Evolutionary conservation across 345 rosid genomes (phyloP).

Genomic region (Capsella bursapastoris): DNA sequence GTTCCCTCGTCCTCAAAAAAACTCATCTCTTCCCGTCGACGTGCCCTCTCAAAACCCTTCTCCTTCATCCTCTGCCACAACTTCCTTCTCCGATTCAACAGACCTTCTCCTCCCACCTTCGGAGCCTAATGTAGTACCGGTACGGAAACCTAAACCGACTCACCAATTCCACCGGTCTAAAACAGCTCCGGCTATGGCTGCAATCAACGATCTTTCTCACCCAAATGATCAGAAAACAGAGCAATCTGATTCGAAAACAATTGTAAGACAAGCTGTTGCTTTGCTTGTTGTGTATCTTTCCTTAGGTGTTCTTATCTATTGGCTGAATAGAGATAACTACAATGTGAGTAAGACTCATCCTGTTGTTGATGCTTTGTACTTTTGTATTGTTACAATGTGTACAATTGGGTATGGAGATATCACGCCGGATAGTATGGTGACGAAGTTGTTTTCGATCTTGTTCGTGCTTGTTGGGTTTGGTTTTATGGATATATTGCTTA

Average conservation of each 20-base stretch:
- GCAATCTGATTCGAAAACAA: slow-evolving; percentile 49
- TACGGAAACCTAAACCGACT: slow-evolving; percentile 40
- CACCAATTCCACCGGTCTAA: slow-evolving; percentile 68
- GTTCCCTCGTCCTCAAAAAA: slow-evolving; percentile 44
- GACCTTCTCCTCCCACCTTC: slow-evolving; percentile 40
- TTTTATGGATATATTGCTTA: slow-evolving; percentile 72
- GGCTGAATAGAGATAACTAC: slow-evolving; percentile 60
- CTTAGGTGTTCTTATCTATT: slow-evolving; percentile 72
- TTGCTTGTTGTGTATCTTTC: slow-evolving; percentile 65
- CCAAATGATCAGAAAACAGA: slow-evolving; percentile 52
- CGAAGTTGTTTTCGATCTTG: slow-evolving; percentile 81
- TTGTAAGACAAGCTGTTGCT: slow-evolving; percentile 62
- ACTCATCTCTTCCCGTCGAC: slow-evolving; percentile 55
- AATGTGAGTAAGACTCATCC: slow-evolving; percentile 70
- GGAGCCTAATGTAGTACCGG: slow-evolving; percentile 49
- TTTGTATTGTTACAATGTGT: slow-evolving; percentile 94
- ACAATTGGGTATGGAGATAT: slow-evolving; percentile 96
- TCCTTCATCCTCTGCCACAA: slow-evolving; percentile 57
- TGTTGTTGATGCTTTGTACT: slow-evolving; percentile 86
- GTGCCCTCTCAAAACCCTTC: slow-evolving; percentile 51
- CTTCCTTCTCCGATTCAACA: slow-evolving; percentile 49
- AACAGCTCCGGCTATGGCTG: slow-evolving; percentile 87
- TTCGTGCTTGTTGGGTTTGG: slow-evolving; percentile 93
- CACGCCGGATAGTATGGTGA: slow-evolving; percentile 58
- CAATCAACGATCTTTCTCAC: slow-evolving; percentile 53